Evolutionary conservation across 441 rosid species (phyloP).

Genomic region (Pelargonium citronellum): DNA sequence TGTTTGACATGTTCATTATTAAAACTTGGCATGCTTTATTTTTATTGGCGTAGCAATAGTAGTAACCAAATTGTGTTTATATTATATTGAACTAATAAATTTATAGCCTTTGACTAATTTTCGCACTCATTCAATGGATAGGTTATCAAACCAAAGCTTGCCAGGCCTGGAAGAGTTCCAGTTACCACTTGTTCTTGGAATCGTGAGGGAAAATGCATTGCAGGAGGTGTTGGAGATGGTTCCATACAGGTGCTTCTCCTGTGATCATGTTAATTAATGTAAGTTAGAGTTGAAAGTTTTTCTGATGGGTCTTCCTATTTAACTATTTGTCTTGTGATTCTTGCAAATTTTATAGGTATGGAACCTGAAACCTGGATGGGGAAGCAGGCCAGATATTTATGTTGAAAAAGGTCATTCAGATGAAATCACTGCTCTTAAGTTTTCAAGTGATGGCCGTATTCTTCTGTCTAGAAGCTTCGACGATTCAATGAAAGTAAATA

Average conservation of each 20-base stretch:
- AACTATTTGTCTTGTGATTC: background rate
- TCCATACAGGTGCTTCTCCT: conserved; percentile 69
- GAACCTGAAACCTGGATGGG: conserved; percentile 98
- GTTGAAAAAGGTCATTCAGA: conserved; percentile 82
- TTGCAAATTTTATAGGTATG: conserved; percentile 48
- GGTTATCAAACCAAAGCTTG: conserved; percentile 97
- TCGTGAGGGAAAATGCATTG: conserved; percentile 77
- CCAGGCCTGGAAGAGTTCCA: conserved; percentile 93
- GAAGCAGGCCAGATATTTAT: conserved; percentile 84
- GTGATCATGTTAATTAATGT: background rate
- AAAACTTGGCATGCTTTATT: background rate
- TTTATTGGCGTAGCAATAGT: background rate
- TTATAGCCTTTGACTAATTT: conserved; percentile 9
- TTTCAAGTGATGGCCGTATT: conserved; percentile 73
- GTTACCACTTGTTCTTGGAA: conserved; percentile 96
- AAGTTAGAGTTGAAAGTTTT: conserved; percentile 10
- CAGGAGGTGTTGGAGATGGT: conserved; percentile 91
- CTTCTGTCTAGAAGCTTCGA: conserved; percentile 87
- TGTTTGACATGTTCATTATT: background rate
- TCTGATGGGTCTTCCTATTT: background rate
- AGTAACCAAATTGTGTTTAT: background rate
- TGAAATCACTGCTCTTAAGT: conserved; percentile 85
- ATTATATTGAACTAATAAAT: background rate
- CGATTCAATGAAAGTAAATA: conserved; percentile 73
- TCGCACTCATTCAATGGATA: conserved; percentile 25